Evolutionary conservation across 164 flowering plant species (phyloP), one percentile per base, ranked within the genome.

Genomic region (Annona cherimola): DNA sequence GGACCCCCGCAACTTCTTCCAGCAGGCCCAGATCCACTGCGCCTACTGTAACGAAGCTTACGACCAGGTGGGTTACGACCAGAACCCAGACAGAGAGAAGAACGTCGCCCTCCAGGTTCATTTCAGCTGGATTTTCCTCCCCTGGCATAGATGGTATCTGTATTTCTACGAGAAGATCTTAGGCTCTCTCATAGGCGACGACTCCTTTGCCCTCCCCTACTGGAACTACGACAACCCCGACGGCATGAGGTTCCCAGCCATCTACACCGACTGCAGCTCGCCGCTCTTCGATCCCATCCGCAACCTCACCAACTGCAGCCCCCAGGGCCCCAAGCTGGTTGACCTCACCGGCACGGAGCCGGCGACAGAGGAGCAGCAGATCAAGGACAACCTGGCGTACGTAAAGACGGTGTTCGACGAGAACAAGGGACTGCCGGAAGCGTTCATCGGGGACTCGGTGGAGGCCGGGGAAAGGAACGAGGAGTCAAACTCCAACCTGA

Each of bases 121-220:
- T 59, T 61, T 42, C 59, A 71, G 73, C 57, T 61, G 66, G 57
- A 20, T 71, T 61, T 71, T 71, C 61, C 44, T 63, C 60, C 74
- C 74, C 0, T 71, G 74, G 74, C 74, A 71, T 61, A 41, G 74
- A 2, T 45, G 20, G 60, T 71, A 71, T 39, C 12, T 71, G 68
- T 71, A 71, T 61, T 71, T 71, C 74, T 71, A 43, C 43, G 74
- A 71, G 68, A 43, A 39, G 44, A 71, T 71, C 61, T 61, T 71
- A 1, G 68, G 68, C 0, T 63, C 45, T 19, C 50, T 71, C 42
- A 46, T 63, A n/a, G 40, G 19, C 18, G 74, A 71, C 26, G 73
- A 61, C 3, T 43, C 42, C 57, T 42, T 61, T 39, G 66, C 73
- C 0, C 66, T 70, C 41, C 74, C 74, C 59, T 63, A 62, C 63